Evolutionary conservation across 179 eudicot genomes (phyloP).

Genomic region (Actinidia arguta): DNA sequence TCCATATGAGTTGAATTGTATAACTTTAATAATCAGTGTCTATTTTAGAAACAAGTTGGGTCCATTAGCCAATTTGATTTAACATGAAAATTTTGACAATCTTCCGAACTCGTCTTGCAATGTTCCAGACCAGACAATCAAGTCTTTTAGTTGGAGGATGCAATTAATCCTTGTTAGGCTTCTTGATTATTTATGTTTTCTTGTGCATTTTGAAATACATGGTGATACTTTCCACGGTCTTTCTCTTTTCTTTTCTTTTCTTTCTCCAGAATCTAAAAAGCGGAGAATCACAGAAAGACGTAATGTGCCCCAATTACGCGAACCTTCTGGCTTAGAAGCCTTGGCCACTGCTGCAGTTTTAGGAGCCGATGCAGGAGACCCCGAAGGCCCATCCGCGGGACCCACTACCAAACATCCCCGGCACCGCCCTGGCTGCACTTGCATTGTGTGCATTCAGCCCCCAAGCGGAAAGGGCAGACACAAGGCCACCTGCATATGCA

Average conservation of each 20-base stretch:
- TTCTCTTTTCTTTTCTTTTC: background rate
- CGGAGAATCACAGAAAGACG: constrained; percentile 47
- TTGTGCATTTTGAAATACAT: background rate
- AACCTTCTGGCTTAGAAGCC: constrained; percentile 81
- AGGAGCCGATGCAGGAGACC: constrained; percentile 57
- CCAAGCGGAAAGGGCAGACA: constrained; percentile 97
- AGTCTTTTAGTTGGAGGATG: background rate
- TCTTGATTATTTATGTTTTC: background rate
- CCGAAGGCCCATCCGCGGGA: constrained; percentile 61
- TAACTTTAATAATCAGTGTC: too few species aligned
- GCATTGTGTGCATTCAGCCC: constrained; percentile 98
- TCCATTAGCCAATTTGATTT: too few species aligned
- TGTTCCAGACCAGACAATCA: too few species aligned
- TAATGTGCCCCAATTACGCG: constrained; percentile 45
- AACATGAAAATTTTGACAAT: too few species aligned
- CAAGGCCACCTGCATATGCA: constrained; percentile 81
- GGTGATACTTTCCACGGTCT: background rate
- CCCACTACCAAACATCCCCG: constrained; percentile 96
- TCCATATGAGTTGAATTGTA: too few species aligned
- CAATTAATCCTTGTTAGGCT: background rate
- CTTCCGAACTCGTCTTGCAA: too few species aligned
- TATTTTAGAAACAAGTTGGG: too few species aligned
- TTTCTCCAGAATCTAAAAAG: constrained; percentile 61
- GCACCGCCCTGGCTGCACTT: constrained; percentile 91
- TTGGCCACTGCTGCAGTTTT: constrained; percentile 81